These are phyloP conservation scores for Trichoderma lentiforme DNA, from an alignment of 2,329 filamentous ascomycete species.

Conservation along the genomic window DNA sequence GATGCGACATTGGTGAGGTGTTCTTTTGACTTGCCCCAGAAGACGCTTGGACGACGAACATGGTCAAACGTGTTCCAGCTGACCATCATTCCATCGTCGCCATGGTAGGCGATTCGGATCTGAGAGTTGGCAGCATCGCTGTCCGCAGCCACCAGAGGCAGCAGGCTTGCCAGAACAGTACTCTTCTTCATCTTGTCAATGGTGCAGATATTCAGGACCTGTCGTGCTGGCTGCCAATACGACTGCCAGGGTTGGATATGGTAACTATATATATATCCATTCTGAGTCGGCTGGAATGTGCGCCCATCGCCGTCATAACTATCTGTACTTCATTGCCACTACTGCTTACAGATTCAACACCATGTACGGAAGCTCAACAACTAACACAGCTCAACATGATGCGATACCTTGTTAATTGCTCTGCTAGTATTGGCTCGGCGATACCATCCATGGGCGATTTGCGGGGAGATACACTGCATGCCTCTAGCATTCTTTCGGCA, in stretches of 20 bases:
- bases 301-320: not conserved
- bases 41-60: not conserved
- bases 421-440: not conserved
- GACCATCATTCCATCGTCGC: conserved; percentile 7
- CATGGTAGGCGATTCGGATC: conserved; percentile 8
- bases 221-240: not conserved
- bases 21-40: not conserved
- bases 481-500: conserved; percentile 10
- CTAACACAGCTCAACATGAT: not conserved
- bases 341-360: not conserved
- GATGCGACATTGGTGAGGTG: conserved; percentile 4
- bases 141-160: not conserved
- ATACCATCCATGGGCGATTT: not conserved
- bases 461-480: not conserved
- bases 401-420: not conserved
- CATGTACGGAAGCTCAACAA: not conserved
- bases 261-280: not conserved
- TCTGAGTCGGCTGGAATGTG: not conserved
- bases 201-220: not conserved
- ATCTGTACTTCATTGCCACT: not conserved
- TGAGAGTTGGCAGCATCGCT: conserved; percentile 5
- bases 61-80: conserved; percentile 15
- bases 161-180: not conserved
- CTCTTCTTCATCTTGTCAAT: conserved; percentile 6
- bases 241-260: not conserved